phyloP scores from a whole-genome alignment of 1,139 yeast genomes.

The Blastobotrys capitulatus region DNA sequence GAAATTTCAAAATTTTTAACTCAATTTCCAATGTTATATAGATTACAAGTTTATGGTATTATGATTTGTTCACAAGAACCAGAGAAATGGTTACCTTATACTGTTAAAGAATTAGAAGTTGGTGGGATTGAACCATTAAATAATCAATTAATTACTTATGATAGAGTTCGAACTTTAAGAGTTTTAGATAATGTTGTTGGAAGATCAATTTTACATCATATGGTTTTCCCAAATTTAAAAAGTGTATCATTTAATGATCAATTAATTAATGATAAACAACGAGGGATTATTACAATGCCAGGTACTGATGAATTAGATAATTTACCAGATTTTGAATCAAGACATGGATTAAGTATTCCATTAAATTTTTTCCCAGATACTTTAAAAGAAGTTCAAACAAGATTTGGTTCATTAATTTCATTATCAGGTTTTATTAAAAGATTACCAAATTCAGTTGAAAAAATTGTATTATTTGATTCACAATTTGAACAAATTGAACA shows the following conservation, averaged over 20 bases:
- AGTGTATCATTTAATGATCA: constrained; percentile 4
- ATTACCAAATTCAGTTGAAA: constrained; percentile 4
- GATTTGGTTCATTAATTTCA: constrained; percentile 2
- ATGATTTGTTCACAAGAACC: not conserved
- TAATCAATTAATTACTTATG: constrained; percentile 6
- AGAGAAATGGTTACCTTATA: constrained; percentile 7
- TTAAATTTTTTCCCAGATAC: constrained; percentile 9
- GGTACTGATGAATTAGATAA: constrained; percentile 7
- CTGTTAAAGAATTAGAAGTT: constrained; percentile 6
- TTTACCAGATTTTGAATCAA: constrained; percentile 8
- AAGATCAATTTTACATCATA: constrained; percentile 8
- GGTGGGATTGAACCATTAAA: constrained; percentile 9
- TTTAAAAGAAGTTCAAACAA: constrained; percentile 6
- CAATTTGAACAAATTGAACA: not conserved
- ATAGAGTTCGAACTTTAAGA: constrained; percentile 4
- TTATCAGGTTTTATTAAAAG: not conserved
- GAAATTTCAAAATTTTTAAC: constrained; percentile 2
- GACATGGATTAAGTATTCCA: constrained; percentile 8
- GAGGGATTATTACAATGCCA: constrained; percentile 5
- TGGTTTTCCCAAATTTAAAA: constrained; percentile 6
- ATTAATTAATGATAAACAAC: constrained; percentile 1
- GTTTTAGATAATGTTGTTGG: constrained; percentile 10
- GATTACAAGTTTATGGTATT: constrained; percentile 8
- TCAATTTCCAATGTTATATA: constrained; percentile 1
- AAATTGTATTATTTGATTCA: constrained; percentile 8